Evolutionary conservation across 164 flowering plant species (phyloP).

Genomic region (Chimonanthus praecox): DNA sequence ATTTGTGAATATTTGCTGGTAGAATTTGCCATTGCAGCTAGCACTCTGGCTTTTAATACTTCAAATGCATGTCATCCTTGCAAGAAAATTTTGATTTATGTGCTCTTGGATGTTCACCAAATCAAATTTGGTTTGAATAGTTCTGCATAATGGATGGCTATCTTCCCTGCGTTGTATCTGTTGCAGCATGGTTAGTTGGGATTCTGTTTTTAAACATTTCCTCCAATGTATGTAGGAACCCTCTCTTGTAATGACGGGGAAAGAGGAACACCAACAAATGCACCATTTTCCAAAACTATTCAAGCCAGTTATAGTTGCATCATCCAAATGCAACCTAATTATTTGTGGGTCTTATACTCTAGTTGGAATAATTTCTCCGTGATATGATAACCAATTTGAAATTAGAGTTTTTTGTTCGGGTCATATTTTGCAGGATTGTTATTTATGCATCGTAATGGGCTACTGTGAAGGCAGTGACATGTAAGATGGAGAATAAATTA

Average conservation of each 20-base stretch:
- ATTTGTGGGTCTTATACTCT: not conserved
- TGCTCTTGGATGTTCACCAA: not conserved
- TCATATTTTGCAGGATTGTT: slow-evolving; percentile 21
- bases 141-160: too few relatives aligned
- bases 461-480: slow-evolving; percentile 45
- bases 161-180: too few relatives aligned
- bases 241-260: not conserved
- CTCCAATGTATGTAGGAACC: not conserved
- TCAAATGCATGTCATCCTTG: not conserved
- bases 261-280: not conserved
- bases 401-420: not conserved
- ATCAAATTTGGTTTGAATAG: not conserved
- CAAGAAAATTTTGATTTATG: not conserved
- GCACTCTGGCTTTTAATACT: not conserved
- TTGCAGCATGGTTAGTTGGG: not conserved
- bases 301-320: not conserved
- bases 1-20: not conserved
- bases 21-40: not conserved
- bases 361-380: not conserved
- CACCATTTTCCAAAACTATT: not conserved
- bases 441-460: slow-evolving; percentile 30
- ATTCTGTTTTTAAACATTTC: not conserved
- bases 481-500: slow-evolving; percentile 16
- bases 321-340: not conserved
- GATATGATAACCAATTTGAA: not conserved